A percentile compares a stretch with the other conserved stretches of the same genome.
Conservation (phyloP, 2,329 filamentous ascomycete species). For the Hypoxylon sp. region DNA sequence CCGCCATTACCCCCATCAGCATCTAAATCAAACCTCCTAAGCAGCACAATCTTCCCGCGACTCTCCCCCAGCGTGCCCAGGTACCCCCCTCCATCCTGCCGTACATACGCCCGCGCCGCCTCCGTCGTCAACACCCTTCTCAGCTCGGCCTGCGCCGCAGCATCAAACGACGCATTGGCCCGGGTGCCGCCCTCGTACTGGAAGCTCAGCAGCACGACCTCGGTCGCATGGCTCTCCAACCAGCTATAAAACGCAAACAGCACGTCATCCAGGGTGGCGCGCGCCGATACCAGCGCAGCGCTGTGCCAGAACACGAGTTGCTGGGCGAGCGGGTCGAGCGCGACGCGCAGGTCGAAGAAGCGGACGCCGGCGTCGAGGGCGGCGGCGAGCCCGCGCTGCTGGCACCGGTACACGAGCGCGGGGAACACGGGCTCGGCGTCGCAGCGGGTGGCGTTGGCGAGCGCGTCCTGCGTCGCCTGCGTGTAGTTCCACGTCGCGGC, state of each 20-base stretch:
- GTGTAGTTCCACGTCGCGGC: conserved; percentile 67
- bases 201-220: conserved; percentile 63
- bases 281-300: conserved; percentile 61
- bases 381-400: conserved; percentile 55
- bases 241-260: conserved; percentile 65
- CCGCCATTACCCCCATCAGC: conserved; percentile 44
- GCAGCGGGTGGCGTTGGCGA: conserved; percentile 59
- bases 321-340: conserved; percentile 62
- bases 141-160: conserved; percentile 57
- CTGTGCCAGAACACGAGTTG: conserved; percentile 66
- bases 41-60: conserved; percentile 56
- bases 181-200: conserved; percentile 61
- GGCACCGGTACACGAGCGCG: conserved; percentile 60
- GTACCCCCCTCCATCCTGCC: conserved; percentile 34
- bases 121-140: conserved; percentile 58
- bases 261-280: conserved; percentile 61
- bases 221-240: conserved; percentile 62
- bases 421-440: conserved; percentile 53
- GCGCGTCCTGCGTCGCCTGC: conserved; percentile 58
- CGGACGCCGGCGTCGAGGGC: conserved; percentile 64
- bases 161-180: conserved; percentile 54
- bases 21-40: conserved; percentile 63
- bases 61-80: conserved; percentile 46
- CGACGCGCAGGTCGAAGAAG: conserved; percentile 66
- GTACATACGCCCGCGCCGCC: conserved; percentile 59